A percentile compares a stretch with the other conserved stretches of the same genome.
These are phyloP conservation scores for Wakefieldia striispora DNA, from an alignment of 768 basidiomycete genomes.

Conservation along the genomic window DNA sequence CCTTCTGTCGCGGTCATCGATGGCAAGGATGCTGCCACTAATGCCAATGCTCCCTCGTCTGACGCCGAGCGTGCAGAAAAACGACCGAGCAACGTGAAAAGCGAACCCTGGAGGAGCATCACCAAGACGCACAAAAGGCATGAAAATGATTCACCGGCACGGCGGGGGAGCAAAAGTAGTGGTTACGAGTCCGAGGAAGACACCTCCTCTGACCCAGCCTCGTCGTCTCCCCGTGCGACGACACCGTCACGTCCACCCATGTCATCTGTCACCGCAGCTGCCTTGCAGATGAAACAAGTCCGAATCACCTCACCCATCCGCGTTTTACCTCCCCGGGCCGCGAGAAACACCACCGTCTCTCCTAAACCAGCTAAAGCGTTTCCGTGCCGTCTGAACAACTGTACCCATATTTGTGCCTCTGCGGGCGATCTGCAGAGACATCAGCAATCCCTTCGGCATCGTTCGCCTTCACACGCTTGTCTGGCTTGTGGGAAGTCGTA, in stretches of 20 bases:
- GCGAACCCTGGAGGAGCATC: neutral
- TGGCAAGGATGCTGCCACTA: neutral
- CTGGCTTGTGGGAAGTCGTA: conserved; percentile 27
- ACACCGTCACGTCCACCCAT: conserved; percentile 1
- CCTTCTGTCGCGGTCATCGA: conserved; percentile 16
- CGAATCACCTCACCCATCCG: conserved; percentile 14
- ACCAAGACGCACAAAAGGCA: conserved; percentile 15
- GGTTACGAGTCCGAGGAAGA: neutral
- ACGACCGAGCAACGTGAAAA: conserved; percentile 16
- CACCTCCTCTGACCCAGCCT: neutral
- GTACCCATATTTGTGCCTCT: conserved; percentile 29
- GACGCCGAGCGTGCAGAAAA: conserved; percentile 11
- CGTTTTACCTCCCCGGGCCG: too few species aligned
- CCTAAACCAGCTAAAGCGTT: conserved; percentile 18
- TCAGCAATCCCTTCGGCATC: conserved; percentile 30
- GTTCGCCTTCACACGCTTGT: conserved; percentile 21
- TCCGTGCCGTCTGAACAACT: conserved; percentile 23
- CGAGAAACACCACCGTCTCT: neutral
- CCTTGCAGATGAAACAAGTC: conserved; percentile 11
- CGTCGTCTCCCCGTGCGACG: neutral
- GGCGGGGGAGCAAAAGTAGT: neutral
- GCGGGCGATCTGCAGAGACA: conserved; percentile 28
- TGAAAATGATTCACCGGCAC: conserved; percentile 9
- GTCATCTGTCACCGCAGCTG: conserved; percentile 5
- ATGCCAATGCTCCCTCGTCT: neutral